Conservation (phyloP, 2,329 filamentous ascomycete genomes). For the Cytospora piceae region DNA sequence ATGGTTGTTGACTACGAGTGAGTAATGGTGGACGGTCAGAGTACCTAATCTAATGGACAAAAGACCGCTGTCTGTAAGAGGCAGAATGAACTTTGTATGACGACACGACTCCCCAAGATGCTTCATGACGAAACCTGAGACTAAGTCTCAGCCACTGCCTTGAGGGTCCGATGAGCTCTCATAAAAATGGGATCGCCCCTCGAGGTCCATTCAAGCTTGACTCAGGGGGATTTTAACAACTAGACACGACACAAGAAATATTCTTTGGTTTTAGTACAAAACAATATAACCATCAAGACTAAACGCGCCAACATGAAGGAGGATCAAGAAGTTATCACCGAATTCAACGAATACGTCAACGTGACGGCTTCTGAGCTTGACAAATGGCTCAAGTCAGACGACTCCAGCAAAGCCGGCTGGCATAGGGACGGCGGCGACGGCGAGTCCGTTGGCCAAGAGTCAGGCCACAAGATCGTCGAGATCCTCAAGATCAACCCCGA, state of each 20-base stretch:
- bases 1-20: not conserved
- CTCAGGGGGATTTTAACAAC: not conserved
- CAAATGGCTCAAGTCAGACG: constrained; percentile 62
- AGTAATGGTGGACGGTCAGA: not conserved
- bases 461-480: constrained; percentile 64
- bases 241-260: not conserved
- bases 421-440: constrained; percentile 59
- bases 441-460: constrained; percentile 67
- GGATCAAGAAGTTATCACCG: constrained; percentile 45
- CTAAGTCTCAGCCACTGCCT: constrained; percentile 6
- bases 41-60: not conserved
- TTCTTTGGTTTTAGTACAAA: not conserved
- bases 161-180: constrained; percentile 1
- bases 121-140: constrained; percentile 23
- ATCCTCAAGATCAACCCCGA: constrained; percentile 66
- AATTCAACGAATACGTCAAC: constrained; percentile 70
- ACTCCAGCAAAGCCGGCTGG: constrained; percentile 64
- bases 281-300: no score
- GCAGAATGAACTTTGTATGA: constrained; percentile 19
- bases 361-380: constrained; percentile 65
- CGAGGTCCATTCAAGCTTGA: no score
- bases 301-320: constrained; percentile 32
- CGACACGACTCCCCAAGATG: constrained; percentile 26
- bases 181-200: not conserved
- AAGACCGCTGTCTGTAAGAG: not conserved